Conservation (phyloP, 192 early-diverging fungal genomes). For the Coemansia sp. region DNA sequence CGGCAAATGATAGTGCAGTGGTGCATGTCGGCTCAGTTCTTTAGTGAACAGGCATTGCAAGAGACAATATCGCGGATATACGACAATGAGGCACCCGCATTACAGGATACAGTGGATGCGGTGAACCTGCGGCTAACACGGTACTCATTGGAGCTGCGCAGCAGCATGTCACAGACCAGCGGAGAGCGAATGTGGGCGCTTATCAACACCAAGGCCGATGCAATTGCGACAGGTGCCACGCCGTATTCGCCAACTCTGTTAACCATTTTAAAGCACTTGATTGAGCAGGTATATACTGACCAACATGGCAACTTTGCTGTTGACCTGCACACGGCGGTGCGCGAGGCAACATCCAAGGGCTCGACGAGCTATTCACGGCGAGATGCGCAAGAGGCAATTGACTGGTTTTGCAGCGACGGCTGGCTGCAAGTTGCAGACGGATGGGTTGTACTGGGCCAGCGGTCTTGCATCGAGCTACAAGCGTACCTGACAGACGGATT, state of each 20-base stretch:
- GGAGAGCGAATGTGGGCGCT: slow-evolving; percentile 32
- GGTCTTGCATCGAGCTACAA: slow-evolving; percentile 39
- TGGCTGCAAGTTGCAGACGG: slow-evolving; percentile 18
- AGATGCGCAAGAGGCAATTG: slow-evolving; percentile 21
- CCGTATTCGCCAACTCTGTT: slow-evolving; percentile 26
- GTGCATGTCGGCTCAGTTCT: slow-evolving; percentile 44
- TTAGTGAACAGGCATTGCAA: slow-evolving; percentile 19
- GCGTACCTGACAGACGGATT: slow-evolving; percentile 26
- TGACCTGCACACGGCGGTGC: slow-evolving; percentile 25
- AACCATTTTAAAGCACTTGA: slow-evolving; percentile 23
- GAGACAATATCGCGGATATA: slow-evolving; percentile 22
- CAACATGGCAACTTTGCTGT: slow-evolving; percentile 30
- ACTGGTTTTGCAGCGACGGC: slow-evolving; percentile 17
- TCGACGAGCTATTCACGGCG: slow-evolving; percentile 6
- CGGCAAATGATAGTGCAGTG: slow-evolving; percentile 40
- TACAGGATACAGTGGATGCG: slow-evolving; percentile 12
- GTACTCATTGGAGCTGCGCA: slow-evolving; percentile 43
- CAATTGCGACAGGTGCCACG: slow-evolving; percentile 18
- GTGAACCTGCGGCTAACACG: slow-evolving; percentile 11
- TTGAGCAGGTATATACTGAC: slow-evolving; percentile 28
- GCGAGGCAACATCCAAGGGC: slow-evolving; percentile 1
- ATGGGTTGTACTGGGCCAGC: slow-evolving; percentile 20
- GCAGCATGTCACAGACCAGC: slow-evolving; percentile 28
- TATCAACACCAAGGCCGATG: slow-evolving; percentile 37
- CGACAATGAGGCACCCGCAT: background rate